A percentile compares a stretch with the other conserved stretches of the same genome.
These are phyloP conservation scores for Solanum medicagineum DNA, from an alignment of 257 asterid genomes.

Conservation along the genomic window DNA sequence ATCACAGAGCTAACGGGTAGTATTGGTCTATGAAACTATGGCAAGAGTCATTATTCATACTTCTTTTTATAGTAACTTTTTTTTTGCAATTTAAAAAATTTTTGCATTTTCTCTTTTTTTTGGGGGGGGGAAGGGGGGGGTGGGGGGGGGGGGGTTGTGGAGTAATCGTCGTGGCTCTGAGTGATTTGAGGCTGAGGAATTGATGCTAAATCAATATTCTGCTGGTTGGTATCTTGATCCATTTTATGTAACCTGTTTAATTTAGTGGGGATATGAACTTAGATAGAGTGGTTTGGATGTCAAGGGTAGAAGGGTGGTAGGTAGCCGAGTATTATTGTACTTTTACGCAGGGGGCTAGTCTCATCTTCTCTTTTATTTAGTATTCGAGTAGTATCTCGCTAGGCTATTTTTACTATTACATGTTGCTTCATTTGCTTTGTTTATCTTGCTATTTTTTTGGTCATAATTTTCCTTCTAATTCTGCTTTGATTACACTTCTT, in stretches of 20 bases:
- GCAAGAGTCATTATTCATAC: not conserved
- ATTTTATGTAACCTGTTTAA: not conserved
- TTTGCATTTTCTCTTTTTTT: not conserved
- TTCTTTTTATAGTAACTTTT: not conserved
- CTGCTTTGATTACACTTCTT: not conserved
- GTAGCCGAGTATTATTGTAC: not conserved
- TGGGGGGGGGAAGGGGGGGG: not conserved
- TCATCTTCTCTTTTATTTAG: not conserved
- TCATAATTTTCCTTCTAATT: not conserved
- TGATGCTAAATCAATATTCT: not conserved
- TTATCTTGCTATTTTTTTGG: not conserved
- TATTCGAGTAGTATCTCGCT: not conserved
- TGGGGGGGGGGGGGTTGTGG: not conserved
- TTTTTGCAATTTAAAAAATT: not conserved
- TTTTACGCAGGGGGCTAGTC: not conserved
- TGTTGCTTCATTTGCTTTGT: not conserved
- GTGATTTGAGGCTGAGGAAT: not conserved
- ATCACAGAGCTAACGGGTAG: not conserved
- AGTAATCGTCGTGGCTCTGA: not conserved
- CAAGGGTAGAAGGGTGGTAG: not conserved
- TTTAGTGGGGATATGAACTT: not conserved
- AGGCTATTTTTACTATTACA: not conserved
- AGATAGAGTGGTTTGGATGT: not conserved
- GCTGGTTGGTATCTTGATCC: not conserved
- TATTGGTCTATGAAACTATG: not conserved